Conservation (phyloP, 2,329 filamentous ascomycete genomes). For the Ceratocystis harringtonii region DNA sequence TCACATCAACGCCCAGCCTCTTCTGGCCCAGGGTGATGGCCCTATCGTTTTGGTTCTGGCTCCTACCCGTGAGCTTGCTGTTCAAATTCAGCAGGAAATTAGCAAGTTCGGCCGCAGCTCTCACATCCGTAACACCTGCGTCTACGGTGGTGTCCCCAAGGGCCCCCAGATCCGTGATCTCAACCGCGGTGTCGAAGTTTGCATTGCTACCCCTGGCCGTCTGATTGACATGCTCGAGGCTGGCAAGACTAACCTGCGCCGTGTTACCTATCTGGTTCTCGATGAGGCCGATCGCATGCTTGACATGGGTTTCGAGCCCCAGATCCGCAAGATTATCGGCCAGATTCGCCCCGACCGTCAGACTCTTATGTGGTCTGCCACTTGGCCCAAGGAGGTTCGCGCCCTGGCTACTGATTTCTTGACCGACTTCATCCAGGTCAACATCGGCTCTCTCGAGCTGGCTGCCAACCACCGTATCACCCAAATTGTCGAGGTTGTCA, state of each 20-base stretch:
- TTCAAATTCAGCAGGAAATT: slow-evolving; percentile 97
- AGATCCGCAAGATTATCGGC: slow-evolving; percentile 95
- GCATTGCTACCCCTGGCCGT: slow-evolving; percentile 94
- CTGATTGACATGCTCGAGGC: slow-evolving; percentile 97
- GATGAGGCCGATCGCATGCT: slow-evolving; percentile 99
- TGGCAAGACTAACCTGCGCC: slow-evolving; percentile 93
- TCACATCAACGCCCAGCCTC: slow-evolving; percentile 97
- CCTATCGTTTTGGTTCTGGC: slow-evolving; percentile 94
- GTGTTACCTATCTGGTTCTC: slow-evolving; percentile 94
- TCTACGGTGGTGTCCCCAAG: slow-evolving; percentile 98
- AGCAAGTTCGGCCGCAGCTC: slow-evolving; percentile 98
- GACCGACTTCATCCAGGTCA: slow-evolving; percentile 95
- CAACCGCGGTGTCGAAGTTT: slow-evolving; percentile 88
- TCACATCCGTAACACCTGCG: slow-evolving; percentile 94
- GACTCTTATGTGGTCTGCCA: slow-evolving; percentile 99
- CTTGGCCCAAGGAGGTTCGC: slow-evolving; percentile 97
- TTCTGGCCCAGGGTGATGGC: slow-evolving; percentile 85
- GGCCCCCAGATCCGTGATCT: slow-evolving; percentile 93
- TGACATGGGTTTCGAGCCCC: slow-evolving; percentile 99
- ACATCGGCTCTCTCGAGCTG: slow-evolving; percentile 91
- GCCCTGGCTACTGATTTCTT: slow-evolving; percentile 82
- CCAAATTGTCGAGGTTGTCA: slow-evolving; percentile 91
- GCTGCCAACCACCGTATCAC: slow-evolving; percentile 96
- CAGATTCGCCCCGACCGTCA: slow-evolving; percentile 98
- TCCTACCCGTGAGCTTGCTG: slow-evolving; percentile 91